phyloP scores from a whole-genome alignment of 768 basidiomycete species.

The Kondoa malvinella region DNA sequence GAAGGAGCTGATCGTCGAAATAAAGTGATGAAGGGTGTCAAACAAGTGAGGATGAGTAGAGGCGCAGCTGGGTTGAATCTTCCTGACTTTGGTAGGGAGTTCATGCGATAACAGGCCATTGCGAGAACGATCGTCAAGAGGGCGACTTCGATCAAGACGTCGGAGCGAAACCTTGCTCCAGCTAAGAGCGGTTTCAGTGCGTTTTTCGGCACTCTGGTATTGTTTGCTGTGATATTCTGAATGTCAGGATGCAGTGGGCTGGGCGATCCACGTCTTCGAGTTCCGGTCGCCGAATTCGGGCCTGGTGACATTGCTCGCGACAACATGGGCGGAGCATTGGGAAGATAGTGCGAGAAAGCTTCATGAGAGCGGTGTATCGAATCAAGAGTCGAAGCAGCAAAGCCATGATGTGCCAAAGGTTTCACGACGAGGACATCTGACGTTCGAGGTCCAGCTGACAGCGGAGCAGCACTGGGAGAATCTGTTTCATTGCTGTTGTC shows the following conservation, averaged over 20 bases:
- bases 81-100: conserved; percentile 9
- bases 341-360: background rate
- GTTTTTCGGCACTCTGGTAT: background rate
- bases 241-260: background rate
- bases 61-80: conserved; percentile 19
- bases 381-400: background rate
- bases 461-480: background rate
- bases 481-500: background rate
- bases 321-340: background rate
- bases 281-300: background rate
- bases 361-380: background rate
- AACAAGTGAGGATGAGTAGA: conserved; percentile 9
- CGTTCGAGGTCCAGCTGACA: background rate
- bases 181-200: background rate
- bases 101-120: conserved; percentile 21
- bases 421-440: background rate
- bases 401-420: background rate
- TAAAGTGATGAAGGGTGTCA: conserved; percentile 14
- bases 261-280: background rate
- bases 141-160: conserved; percentile 24
- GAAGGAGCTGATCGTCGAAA: conserved; percentile 12
- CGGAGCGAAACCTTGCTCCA: conserved; percentile 13
- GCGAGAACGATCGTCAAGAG: conserved; percentile 19
- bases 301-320: background rate
- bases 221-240: background rate